phyloP scores from a whole-genome alignment of 2,329 filamentous ascomycete genomes.

The Botrytis fragariae region DNA sequence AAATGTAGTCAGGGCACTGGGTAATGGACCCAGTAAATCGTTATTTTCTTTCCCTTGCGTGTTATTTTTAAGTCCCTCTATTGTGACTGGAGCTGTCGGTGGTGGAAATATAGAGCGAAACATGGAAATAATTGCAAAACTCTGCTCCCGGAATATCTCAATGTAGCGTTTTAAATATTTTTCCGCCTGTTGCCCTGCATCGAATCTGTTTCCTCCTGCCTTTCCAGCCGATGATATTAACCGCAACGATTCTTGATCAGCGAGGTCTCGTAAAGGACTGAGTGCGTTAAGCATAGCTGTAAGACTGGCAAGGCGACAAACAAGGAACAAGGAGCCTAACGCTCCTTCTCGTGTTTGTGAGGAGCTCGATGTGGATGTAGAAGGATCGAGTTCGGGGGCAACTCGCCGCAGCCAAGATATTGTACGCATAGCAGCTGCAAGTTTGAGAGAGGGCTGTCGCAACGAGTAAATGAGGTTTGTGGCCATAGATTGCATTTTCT shows the following conservation, averaged over 20 bases:
- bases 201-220: constrained; percentile 46
- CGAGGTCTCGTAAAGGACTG: constrained; percentile 80
- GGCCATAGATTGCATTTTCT: constrained; percentile 85
- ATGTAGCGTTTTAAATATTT: constrained; percentile 92
- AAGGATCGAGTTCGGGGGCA: constrained; percentile 70
- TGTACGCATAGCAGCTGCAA: constrained; percentile 86
- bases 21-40: constrained; percentile 58
- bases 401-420: constrained; percentile 88
- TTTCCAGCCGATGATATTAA: constrained; percentile 35
- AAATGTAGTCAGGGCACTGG: constrained; percentile 78
- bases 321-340: constrained; percentile 79
- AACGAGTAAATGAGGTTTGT: constrained; percentile 77
- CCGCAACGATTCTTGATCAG: constrained; percentile 73
- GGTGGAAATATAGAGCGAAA: constrained; percentile 84
- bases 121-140: constrained; percentile 92
- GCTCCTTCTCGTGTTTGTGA: constrained; percentile 56
- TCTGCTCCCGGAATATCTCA: constrained; percentile 96
- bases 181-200: constrained; percentile 86
- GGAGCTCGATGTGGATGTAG: constrained; percentile 28
- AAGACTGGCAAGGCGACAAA: constrained; percentile 80
- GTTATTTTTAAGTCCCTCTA: constrained; percentile 25
- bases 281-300: constrained; percentile 77
- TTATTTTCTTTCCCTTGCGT: constrained; percentile 26
- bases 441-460: constrained; percentile 74
- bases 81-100: constrained; percentile 22